Evolutionary conservation across 1,139 yeast species (phyloP), one percentile per base, ranked within the genome.

Genomic region (Hemisphaericaspora xylofermentans): DNA sequence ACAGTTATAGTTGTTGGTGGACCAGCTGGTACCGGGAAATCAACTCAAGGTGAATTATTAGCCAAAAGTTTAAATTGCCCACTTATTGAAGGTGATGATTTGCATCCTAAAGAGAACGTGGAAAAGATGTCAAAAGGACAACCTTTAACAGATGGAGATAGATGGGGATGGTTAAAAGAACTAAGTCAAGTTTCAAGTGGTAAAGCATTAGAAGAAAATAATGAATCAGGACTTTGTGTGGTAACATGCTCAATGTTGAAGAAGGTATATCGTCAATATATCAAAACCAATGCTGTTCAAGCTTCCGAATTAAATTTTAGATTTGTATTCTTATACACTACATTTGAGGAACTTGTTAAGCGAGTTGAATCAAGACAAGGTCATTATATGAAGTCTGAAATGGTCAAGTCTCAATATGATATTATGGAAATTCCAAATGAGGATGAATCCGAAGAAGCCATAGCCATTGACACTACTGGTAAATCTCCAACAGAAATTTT

Each of bases 11-110:
- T 73, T 9, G 76, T 72, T 14, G 96, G 94, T 2, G 98, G 98
- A 0, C 96, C 98, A 2, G 89, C 96, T 0, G 97, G 97, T 10
- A 85, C 95, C 2, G 98, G 98, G 2, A 91, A 91, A 60, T 75
- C 94, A 25, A 87, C 96, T 1, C 75, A 86, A 22, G 95, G 88
- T 0, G 64, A 64, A n/a, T 54, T 63, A 16, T 57, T 91, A 27
- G 60, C 85, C 1, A 45, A 61, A 16, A 52, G 61, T 28, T 66
- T 74, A 35, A 51, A 62, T 2, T 73, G 84, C 43, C 74, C 80
- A 2, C 88, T 79, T 54, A 63, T 89, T 13, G 98, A 93, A 60
- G 98, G 98, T 8, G 98, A 93, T 58, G 65, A 70, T 2, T 71
- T 84, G 28, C 97, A 91, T 58, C 89, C 95, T 0, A 58, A 65